Evolutionary conservation across 2,329 filamentous ascomycete genomes (phyloP).

Genomic region (Fusarium foetens): DNA sequence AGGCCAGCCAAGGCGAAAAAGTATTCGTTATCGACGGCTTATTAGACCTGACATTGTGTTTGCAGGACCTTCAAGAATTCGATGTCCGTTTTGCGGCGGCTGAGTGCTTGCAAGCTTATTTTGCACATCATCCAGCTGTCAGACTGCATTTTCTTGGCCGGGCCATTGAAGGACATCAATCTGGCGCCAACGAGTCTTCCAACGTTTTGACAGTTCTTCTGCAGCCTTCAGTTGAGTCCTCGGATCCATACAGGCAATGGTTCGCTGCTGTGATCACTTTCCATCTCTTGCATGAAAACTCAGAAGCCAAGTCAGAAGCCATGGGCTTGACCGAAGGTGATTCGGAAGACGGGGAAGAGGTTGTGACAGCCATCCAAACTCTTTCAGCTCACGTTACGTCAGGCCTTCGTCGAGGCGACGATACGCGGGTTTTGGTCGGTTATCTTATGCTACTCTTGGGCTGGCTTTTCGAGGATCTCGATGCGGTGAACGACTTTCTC

Average conservation of each 20-base stretch:
- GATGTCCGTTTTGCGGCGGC: conserved; percentile 86
- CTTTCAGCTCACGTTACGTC: conserved; percentile 87
- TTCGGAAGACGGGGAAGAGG: conserved; percentile 88
- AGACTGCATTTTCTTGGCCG: conserved; percentile 85
- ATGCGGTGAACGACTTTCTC: conserved; percentile 92
- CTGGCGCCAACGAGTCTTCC: conserved; percentile 81
- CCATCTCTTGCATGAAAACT: conserved; percentile 84
- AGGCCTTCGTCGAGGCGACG: conserved; percentile 78
- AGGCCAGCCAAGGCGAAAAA: conserved; percentile 63
- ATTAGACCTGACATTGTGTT: conserved; percentile 80
- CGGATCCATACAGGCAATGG: conserved; percentile 89
- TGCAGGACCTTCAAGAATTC: conserved; percentile 73
- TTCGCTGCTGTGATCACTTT: conserved; percentile 89
- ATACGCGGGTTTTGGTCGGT: conserved; percentile 81
- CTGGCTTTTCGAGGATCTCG: conserved; percentile 92
- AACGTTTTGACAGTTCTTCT: conserved; percentile 90
- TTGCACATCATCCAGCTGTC: conserved; percentile 82
- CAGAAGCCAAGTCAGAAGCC: conserved; percentile 79
- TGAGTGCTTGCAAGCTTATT: conserved; percentile 93
- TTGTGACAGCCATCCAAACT: conserved; percentile 91
- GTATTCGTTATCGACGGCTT: conserved; percentile 95
- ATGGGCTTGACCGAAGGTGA: conserved; percentile 91
- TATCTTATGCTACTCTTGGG: conserved; percentile 90
- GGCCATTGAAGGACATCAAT: conserved; percentile 87
- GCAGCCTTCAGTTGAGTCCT: conserved; percentile 68